A percentile compares a stretch with the other conserved stretches of the same genome.
Evolutionary conservation across 805 yeast species (phyloP).

Genomic region (Geotrichum ghanense): DNA sequence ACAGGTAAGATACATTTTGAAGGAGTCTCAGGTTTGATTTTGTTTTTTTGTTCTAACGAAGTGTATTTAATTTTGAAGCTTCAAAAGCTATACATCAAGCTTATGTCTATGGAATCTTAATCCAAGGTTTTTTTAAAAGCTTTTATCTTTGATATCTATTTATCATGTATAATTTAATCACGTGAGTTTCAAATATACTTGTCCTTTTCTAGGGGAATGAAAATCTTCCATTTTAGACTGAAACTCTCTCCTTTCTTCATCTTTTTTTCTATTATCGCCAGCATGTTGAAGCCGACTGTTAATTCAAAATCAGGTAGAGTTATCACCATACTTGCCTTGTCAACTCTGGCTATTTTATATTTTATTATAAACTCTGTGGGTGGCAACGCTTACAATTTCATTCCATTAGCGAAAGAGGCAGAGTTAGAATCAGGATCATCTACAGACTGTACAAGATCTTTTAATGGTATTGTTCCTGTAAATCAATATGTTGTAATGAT

Average conservation of each 20-base stretch:
- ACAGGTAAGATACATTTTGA: no score
- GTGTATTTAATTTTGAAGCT: no score
- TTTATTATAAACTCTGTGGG: not conserved
- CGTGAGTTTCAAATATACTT: not conserved
- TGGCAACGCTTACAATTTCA: not conserved
- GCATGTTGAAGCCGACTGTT: not conserved
- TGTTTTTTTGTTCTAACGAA: no score
- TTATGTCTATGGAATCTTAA: not conserved
- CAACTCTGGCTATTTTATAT: not conserved
- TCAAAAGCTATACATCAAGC: not conserved
- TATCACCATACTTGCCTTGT: not conserved
- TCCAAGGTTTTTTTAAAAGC: no score
- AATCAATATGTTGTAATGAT: conserved; percentile 79
- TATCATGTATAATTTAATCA: not conserved
- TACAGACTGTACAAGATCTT: conserved; percentile 24
- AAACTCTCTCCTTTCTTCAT: not conserved
- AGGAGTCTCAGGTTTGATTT: no score
- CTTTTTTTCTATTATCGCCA: not conserved
- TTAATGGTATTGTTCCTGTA: conserved; percentile 29
- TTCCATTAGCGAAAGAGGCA: not conserved
- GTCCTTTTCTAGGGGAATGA: not conserved
- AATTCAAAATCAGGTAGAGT: not conserved
- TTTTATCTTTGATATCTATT: not conserved
- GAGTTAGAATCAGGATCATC: not conserved
- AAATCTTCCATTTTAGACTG: not conserved